Conservation (phyloP, 176 grass and related monocot species). For the Avena insularis region DNA sequence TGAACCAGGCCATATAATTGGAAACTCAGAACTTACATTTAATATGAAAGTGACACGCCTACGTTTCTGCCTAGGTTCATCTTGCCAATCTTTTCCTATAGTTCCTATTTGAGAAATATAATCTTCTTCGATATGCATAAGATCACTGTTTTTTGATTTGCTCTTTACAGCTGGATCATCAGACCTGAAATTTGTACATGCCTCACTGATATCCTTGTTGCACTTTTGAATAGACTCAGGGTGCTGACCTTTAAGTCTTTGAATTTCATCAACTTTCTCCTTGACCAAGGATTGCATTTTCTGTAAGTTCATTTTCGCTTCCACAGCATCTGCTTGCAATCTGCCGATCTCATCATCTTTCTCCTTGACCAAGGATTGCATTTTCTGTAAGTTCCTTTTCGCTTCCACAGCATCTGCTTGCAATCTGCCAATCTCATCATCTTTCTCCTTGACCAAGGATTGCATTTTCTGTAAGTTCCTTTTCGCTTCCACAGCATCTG, state of each 20-base stretch:
- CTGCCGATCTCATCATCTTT: constrained; percentile 36
- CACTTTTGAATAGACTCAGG: neutral
- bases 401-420: neutral
- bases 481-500: neutral
- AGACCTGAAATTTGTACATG: constrained; percentile 37
- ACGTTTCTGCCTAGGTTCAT: constrained; percentile 43
- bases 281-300: constrained; percentile 43
- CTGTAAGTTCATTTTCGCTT: neutral
- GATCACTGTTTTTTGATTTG: constrained; percentile 15
- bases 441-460: constrained; percentile 53
- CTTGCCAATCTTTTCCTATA: neutral
- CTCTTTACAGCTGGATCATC: neutral
- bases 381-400: neutral
- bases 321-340: constrained; percentile 10
- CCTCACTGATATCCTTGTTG: constrained; percentile 7
- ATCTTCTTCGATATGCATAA: neutral
- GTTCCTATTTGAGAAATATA: neutral
- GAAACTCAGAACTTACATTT: constrained; percentile 45
- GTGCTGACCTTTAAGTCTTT: constrained; percentile 19
- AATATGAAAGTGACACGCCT: constrained; percentile 8
- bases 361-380: too few relatives aligned
- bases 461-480: constrained; percentile 16
- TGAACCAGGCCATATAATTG: neutral
- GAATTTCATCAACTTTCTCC: constrained; percentile 41
- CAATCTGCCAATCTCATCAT: constrained; percentile 41